Base-by-base conservation (phyloP, 108 stramenopile genomes). In the Conticribra guillardii region DNA sequence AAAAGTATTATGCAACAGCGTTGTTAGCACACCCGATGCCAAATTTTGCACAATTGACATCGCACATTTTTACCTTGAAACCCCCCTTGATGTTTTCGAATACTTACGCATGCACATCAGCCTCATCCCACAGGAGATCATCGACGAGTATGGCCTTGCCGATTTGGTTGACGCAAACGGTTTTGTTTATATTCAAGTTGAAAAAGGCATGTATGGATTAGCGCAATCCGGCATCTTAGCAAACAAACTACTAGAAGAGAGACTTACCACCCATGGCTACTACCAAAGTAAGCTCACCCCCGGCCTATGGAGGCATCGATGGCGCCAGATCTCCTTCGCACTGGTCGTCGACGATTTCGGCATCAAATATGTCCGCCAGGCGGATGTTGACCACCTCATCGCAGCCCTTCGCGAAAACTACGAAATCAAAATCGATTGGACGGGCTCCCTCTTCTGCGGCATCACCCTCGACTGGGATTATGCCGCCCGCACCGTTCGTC, bases 181-280 rank as follows among this genome's bases (percentile, higher is more conserved):
- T 0, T 30, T 47, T 19, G 33, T 73, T 0, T 67, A 78, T 46
- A 2, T 67, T 15, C 54, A 69, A 50, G 53, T 70, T 8, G 14
- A 11, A 14, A 45, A 55, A 32, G 82, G 82, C 0, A 86, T 86
- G 82, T 86, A 83, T 24, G 81, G 81, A 19, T 66, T 83, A 14
- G 74, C 82, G 2, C 87, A 88, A 61, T 73, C 83, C 11, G 84
- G 87, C 1, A 22, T 32, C 21, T 16, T 88, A 3, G 75, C 87
- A 15, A 26, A 73, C 8, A 37, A 37, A 22, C 49, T 55, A 0
- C 19, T 68, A 0, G 58, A 23, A n/a, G 46, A 48, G 8, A 49
- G 54, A 14, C 57, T 68, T 1, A 55, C 14, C 2, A 1, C 19
- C 1, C 41, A 71, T 28, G 83, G 84, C 0, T 84, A 84, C 46